Conservation (phyloP, 768 basidiomycete species). For the Phlebiopsis gigantea region DNA sequence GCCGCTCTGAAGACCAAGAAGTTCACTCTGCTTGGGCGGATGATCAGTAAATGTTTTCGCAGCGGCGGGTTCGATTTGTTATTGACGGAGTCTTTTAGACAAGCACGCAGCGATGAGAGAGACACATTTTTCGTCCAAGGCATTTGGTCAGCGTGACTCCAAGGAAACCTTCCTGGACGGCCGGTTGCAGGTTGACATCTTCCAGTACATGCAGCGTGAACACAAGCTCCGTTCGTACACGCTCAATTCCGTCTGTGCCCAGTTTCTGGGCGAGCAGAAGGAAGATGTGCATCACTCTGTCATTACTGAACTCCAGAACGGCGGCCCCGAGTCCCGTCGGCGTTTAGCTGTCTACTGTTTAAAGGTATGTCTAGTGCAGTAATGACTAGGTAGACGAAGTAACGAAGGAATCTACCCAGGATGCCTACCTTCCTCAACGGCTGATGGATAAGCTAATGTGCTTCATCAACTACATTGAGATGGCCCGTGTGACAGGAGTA, state of each 20-base stretch:
- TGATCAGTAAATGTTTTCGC: constrained; percentile 52
- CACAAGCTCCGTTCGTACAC: constrained; percentile 97
- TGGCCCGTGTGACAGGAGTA: constrained; percentile 99
- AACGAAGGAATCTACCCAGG: constrained; percentile 39
- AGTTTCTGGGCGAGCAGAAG: constrained; percentile 97
- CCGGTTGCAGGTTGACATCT: constrained; percentile 88
- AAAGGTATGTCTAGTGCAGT: constrained; percentile 59
- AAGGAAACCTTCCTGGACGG: constrained; percentile 91
- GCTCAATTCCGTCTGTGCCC: constrained; percentile 95
- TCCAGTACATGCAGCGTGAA: constrained; percentile 98
- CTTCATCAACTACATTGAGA: constrained; percentile 96
- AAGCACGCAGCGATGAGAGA: constrained; percentile 77
- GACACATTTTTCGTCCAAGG: constrained; percentile 97
- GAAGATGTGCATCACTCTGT: constrained; percentile 99
- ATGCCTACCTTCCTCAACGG: constrained; percentile 96
- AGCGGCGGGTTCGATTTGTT: not conserved
- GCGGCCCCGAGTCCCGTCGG: constrained; percentile 87
- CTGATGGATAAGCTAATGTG: constrained; percentile 98
- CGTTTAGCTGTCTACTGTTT: constrained; percentile 96
- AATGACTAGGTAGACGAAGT: too few relatives aligned
- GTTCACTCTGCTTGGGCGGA: constrained; percentile 32
- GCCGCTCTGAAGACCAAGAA: constrained; percentile 60
- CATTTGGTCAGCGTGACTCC: constrained; percentile 94
- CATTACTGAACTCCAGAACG: constrained; percentile 97
- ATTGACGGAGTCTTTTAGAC: constrained; percentile 50